Base-by-base conservation (phyloP, 1,284 basidiomycete genomes). In the Tilletia horrida region DNA sequence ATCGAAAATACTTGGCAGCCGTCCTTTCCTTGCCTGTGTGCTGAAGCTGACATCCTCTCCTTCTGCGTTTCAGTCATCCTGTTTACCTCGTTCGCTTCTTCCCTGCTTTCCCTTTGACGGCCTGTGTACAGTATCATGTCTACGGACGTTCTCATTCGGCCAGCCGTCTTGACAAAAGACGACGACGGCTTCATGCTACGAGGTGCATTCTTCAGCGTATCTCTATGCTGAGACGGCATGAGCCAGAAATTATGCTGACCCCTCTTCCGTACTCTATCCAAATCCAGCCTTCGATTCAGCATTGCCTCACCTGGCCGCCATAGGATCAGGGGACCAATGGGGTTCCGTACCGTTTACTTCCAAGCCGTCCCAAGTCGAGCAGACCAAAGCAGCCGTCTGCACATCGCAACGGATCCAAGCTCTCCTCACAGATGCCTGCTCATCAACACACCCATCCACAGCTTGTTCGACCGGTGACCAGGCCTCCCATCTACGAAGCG, bases 271-370 rank as follows among this genome's bases (percentile, higher is more conserved):
- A 44, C 43, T 18, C 11, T 9, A 9, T 44, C 43, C 25, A 9
- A 14, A 7, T 40, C 6, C 55, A 59, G 55, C 71, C 27, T 74
- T 74, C 48, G 73, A 74, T 64, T 72, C 73, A 9, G 71, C 71
- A 1, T 52, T 74, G 0, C 68, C 73, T 11, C 72, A 72, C 63
- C 68, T 74, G 9, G 68, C 69, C 2, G 71, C 73, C 2, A 72
- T 74, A 21, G 73, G 73, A 2, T 74, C 73, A 1, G 69, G 67
- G 40, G 68, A 68, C 47, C 73, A 74, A 27, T 74, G 73, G 73
- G 73, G 73, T 25, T 70, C 67, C 18, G 31, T 40, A 1, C 73
- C 67, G 2, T 72, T 73, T 48, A 71, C 71, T 0, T 47, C 64
- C 6, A 69, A 64, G 57, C 67, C 64, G 16, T 14, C 64, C 4